phyloP scores from a whole-genome alignment of 495 filamentous ascomycete genomes.

The Neurospora tetraspora region DNA sequence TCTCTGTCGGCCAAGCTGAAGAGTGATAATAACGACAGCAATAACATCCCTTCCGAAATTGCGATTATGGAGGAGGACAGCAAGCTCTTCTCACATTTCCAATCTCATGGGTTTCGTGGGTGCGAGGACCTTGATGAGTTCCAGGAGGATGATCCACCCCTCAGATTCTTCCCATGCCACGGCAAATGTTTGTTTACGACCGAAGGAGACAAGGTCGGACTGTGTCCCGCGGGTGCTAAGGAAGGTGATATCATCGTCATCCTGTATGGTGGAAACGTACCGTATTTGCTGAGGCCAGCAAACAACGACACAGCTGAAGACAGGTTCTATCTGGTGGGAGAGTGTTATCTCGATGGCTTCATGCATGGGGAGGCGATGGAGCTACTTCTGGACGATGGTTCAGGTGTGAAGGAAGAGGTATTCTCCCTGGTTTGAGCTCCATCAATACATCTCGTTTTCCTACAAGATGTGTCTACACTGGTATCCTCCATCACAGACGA shows the following conservation, averaged over 20 bases:
- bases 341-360: constrained; percentile 5
- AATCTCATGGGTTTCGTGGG: too few relatives aligned
- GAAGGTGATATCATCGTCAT: constrained; percentile 1
- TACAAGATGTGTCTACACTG: background rate
- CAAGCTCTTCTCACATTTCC: background rate
- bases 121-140: too few relatives aligned
- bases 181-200: constrained; percentile 3
- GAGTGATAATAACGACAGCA: background rate
- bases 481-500: background rate
- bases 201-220: background rate
- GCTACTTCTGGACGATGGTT: background rate
- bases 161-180: background rate
- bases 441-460: background rate
- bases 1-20: background rate
- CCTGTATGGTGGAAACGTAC: constrained; percentile 3
- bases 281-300: constrained; percentile 1
- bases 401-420: background rate
- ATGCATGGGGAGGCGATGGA: background rate
- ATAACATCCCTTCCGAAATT: background rate
- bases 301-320: background rate
- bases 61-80: background rate
- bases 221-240: constrained; percentile 3
- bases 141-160: background rate
- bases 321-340: background rate
- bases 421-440: background rate